phyloP scores from a whole-genome alignment of 1,284 basidiomycete genomes.

The Cronartium ribicola region DNA sequence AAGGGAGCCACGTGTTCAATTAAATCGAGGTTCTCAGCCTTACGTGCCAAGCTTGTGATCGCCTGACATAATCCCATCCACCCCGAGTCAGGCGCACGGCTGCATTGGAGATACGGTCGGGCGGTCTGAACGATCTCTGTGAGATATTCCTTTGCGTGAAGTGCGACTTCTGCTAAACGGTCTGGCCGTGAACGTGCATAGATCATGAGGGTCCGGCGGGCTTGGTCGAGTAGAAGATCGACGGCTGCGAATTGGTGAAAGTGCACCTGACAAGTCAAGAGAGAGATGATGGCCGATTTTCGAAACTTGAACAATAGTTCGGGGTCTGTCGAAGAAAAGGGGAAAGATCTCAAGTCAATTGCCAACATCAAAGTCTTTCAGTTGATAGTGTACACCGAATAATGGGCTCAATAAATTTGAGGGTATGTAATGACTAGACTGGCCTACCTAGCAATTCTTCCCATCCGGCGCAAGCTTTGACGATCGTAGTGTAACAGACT shows the following conservation, averaged over 20 bases:
- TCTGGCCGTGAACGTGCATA: constrained; percentile 28
- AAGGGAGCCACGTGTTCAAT: constrained; percentile 15
- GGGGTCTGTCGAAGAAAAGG: constrained; percentile 29
- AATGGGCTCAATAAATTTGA: background rate
- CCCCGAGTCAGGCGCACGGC: constrained; percentile 17
- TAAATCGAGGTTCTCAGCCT: constrained; percentile 31
- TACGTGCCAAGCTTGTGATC: constrained; percentile 32
- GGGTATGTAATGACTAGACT: no score
- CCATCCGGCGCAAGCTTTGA: constrained; percentile 33
- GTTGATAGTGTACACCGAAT: constrained; percentile 1
- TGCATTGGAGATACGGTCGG: constrained; percentile 19
- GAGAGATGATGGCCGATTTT: constrained; percentile 28
- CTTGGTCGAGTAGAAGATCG: constrained; percentile 35
- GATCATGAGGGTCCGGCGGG: constrained; percentile 24
- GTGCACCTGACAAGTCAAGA: constrained; percentile 13
- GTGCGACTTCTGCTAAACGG: constrained; percentile 10
- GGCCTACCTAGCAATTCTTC: constrained; percentile 34
- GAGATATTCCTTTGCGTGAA: constrained; percentile 23
- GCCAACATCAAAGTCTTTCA: background rate
- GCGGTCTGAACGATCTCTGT: constrained; percentile 24
- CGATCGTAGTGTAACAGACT: constrained; percentile 26
- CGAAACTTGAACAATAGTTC: constrained; percentile 23
- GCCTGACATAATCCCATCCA: constrained; percentile 36
- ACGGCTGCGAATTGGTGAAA: constrained; percentile 5
- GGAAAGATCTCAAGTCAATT: constrained; percentile 9